Conservation (phyloP, 805 yeast genomes). For the Phaffomyces opuntiae region DNA sequence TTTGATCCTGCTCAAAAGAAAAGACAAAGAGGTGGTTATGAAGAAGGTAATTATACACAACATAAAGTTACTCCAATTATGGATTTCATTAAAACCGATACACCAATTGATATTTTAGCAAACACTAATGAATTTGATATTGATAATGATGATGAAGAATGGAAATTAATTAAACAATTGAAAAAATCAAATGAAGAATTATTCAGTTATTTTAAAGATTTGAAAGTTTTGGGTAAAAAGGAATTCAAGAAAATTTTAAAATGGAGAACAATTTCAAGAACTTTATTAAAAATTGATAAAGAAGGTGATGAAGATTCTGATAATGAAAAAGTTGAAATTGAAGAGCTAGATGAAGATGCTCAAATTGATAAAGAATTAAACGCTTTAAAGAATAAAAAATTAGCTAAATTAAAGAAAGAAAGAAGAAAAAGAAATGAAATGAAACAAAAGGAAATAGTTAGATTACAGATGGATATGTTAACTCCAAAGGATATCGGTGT, state of each 20-base stretch:
- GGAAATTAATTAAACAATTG: conserved; percentile 64
- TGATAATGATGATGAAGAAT: conserved; percentile 56
- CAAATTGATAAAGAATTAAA: conserved; percentile 80
- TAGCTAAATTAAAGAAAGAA: conserved; percentile 66
- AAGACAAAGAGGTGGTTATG: conserved; percentile 94
- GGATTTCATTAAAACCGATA: conserved; percentile 77
- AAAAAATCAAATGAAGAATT: conserved; percentile 76
- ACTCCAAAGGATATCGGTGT: conserved; percentile 90
- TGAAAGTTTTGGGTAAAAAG: conserved; percentile 88
- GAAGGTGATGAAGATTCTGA: conserved; percentile 39
- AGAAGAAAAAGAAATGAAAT: conserved; percentile 74
- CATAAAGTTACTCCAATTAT: conserved; percentile 67
- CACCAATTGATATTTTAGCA: conserved; percentile 80
- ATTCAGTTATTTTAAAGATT: conserved; percentile 77
- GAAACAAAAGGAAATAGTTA: conserved; percentile 78
- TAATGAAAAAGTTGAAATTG: conserved; percentile 44
- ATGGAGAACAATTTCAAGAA: conserved; percentile 88
- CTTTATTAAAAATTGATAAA: conserved; percentile 54
- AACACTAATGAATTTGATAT: conserved; percentile 55
- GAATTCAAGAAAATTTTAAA: conserved; percentile 80
- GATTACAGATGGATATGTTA: conserved; percentile 95
- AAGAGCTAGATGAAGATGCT: conserved; percentile 78
- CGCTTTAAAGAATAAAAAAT: conserved; percentile 63
- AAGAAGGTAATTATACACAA: conserved; percentile 76
- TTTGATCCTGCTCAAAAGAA: conserved; percentile 90